Conservation (phyloP, 2,329 filamentous ascomycete genomes). For the Septoria petroselini region DNA sequence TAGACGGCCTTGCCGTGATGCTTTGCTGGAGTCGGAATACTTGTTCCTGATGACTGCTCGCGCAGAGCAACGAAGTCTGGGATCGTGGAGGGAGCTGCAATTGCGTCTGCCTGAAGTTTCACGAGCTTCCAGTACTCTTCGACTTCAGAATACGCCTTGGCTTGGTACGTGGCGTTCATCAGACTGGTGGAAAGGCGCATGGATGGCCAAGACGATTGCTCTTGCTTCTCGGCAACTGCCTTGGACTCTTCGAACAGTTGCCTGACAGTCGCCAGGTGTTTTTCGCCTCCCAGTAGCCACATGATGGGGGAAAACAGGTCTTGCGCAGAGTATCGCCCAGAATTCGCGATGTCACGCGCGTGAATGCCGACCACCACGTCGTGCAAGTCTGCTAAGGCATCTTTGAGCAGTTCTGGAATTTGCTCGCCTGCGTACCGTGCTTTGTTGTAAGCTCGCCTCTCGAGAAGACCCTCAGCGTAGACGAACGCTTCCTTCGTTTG, state of each 20-base stretch:
- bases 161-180: slow-evolving; percentile 63
- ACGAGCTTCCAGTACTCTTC: slow-evolving; percentile 64
- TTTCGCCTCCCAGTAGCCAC: slow-evolving; percentile 9
- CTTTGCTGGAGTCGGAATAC: background rate
- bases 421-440: background rate
- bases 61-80: slow-evolving; percentile 20
- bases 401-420: background rate
- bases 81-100: slow-evolving; percentile 20
- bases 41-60: background rate
- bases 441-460: background rate
- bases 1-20: background rate
- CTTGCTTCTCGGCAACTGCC: slow-evolving; percentile 7
- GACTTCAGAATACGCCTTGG: slow-evolving; percentile 59
- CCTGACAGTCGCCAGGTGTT: slow-evolving; percentile 45
- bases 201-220: slow-evolving; percentile 13
- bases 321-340: background rate
- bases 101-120: slow-evolving; percentile 51
- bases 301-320: slow-evolving; percentile 6
- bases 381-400: slow-evolving; percentile 2
- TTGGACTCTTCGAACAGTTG: slow-evolving; percentile 57
- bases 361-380: background rate
- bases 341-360: slow-evolving; percentile 1
- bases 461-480: slow-evolving; percentile 10
- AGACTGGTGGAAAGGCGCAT: slow-evolving; percentile 57
- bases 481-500: slow-evolving; percentile 1